Evolutionary conservation across 148 eudicot species (phyloP).

Genomic region (Chenopodium berlandieri): DNA sequence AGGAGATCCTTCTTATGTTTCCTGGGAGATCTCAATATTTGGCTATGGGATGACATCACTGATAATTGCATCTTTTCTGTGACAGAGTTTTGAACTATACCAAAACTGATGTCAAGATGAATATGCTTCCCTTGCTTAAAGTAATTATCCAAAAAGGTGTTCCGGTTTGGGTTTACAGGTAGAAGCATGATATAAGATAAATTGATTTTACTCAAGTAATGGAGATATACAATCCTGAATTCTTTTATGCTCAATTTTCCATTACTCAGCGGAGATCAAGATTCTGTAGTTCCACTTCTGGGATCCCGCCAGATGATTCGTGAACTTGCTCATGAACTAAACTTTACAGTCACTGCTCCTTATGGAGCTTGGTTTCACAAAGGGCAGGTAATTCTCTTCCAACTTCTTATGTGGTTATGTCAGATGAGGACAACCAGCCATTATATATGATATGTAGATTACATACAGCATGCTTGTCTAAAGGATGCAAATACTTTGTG

Average conservation of each 20-base stretch:
- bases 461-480: neutral
- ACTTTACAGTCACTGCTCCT: constrained; percentile 60
- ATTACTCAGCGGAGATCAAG: constrained; percentile 77
- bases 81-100: constrained; percentile 60
- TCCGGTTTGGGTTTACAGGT: constrained; percentile 93
- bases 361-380: constrained; percentile 92
- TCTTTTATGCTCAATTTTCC: neutral
- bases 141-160: constrained; percentile 54
- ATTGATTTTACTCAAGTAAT: neutral
- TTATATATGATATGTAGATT: neutral
- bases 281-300: constrained; percentile 90
- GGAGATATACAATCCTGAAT: too few relatives aligned
- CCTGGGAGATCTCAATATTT: neutral
- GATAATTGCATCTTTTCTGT: neutral
- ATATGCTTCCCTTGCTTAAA: constrained; percentile 81
- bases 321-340: constrained; percentile 69
- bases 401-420: neutral
- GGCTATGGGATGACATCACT: neutral
- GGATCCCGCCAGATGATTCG: constrained; percentile 83
- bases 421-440: neutral
- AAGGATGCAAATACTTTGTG: neutral
- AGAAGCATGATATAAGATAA: neutral
- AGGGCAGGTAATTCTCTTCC: constrained; percentile 48
- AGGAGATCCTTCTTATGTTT: neutral
- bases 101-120: constrained; percentile 59